Base-by-base conservation (phyloP, 495 filamentous ascomycete species). In the Ramalina intermedia region DNA sequence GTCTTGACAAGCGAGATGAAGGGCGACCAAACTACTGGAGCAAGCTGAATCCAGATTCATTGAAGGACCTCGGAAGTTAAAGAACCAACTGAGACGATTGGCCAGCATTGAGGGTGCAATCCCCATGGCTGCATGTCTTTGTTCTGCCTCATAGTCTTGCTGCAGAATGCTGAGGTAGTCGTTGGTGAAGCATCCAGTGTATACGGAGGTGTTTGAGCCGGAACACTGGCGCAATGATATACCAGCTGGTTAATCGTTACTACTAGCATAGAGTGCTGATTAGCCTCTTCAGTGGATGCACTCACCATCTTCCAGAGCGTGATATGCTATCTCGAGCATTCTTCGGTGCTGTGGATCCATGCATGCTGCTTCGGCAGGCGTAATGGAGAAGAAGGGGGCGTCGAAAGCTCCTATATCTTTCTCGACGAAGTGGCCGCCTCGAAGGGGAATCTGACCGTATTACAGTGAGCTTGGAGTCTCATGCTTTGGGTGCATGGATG, bases 291-390 rank as follows among this genome's bases (percentile, higher is more conserved):
- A 13, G 1, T 6, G 11, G 6, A 36, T n/a, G n/a, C n/a, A n/a
- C n/a, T n/a, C n/a, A 48, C 50, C 58, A 72, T 80, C 80, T 58
- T 90, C 84, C 4, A 93, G 68, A 0, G 85, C 85, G 56, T 87
- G 82, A 49, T 87, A 87, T 0, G 80, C 77, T 2, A 80, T 84
- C 11, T 76, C 72, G 17, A 93, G 57, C 0, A 80, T 75, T 48
- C 86, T 65, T 26, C 85, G 72, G 55, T 88, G 85, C 72, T 82
- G 78, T 1, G 85, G 85, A 62, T 88, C 84, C 1, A 79, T 85
- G 51, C 83, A 76, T 33, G 67, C 67, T 11, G 81, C 82, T 61
- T 87, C 55, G n/a, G 43, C 9, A 7, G 50, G 37, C 1, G 55
- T 38, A 8, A 57, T 47, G 3, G 35, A 47, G 35, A 57, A 57